Conservation (phyloP, 1,284 basidiomycete species). For the Sanguinoderma infundibulare region DNA sequence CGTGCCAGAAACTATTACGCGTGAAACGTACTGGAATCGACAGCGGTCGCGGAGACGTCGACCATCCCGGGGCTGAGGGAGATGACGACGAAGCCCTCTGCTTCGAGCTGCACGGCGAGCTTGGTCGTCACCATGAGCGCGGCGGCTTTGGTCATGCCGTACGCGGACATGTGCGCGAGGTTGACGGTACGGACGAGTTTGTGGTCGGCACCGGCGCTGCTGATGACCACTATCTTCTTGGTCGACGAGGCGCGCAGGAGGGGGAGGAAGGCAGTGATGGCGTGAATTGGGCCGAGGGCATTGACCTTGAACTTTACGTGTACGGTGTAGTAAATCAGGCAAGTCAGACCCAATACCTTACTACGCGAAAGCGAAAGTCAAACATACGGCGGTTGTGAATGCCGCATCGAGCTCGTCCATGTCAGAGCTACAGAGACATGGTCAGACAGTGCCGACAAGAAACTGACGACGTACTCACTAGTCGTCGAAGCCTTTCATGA, state of each 20-base stretch:
- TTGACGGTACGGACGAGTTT: constrained; percentile 29
- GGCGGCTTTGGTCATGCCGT: constrained; percentile 42
- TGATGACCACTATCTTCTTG: constrained; percentile 45
- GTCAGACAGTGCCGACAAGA: not conserved
- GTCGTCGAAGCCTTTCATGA: constrained; percentile 9
- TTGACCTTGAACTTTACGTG: constrained; percentile 38
- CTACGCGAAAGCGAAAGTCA: no score
- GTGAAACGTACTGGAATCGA: not conserved
- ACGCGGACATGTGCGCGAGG: constrained; percentile 28
- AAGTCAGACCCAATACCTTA: not conserved
- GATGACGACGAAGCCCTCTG: constrained; percentile 43
- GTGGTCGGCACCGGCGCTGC: constrained; percentile 36
- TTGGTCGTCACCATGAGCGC: constrained; percentile 45
- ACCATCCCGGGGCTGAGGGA: constrained; percentile 43
- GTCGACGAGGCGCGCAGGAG: constrained; percentile 38
- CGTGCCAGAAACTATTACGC: no score
- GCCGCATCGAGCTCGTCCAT: constrained; percentile 23
- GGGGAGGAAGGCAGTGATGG: constrained; percentile 42
- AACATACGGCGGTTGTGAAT: constrained; percentile 17
- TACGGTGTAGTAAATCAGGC: not conserved
- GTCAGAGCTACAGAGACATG: constrained; percentile 3
- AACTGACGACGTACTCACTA: constrained; percentile 9
- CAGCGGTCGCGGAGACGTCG: constrained; percentile 26
- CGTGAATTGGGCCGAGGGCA: constrained; percentile 42
- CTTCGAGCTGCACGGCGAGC: constrained; percentile 39